These are phyloP conservation scores for Alternaria consortialis DNA, from an alignment of 2,329 filamentous ascomycete genomes.

Conservation along the genomic window DNA sequence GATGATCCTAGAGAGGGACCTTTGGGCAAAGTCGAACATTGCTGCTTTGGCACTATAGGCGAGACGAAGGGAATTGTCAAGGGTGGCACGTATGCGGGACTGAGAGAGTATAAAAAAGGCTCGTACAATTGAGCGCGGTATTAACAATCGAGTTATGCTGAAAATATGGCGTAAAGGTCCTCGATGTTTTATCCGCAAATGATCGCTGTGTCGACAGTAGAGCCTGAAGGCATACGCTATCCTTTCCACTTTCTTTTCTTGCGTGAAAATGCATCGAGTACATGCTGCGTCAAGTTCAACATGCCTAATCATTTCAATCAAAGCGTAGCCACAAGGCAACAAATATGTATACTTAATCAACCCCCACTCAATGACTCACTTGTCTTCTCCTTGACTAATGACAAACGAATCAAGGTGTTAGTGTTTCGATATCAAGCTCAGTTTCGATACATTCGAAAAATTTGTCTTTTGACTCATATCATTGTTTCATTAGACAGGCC, in stretches of 20 bases:
- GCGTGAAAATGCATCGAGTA: not conserved
- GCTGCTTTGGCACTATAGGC: conserved; percentile 49
- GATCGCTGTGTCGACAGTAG: not conserved
- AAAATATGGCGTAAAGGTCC: not conserved
- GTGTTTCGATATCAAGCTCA: not conserved
- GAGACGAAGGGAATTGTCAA: conserved; percentile 52
- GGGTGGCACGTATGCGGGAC: conserved; percentile 48
- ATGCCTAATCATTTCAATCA: too few species aligned
- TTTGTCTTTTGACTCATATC: not conserved
- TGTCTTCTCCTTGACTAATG: too few species aligned
- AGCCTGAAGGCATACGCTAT: not conserved
- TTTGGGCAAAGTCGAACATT: conserved; percentile 49
- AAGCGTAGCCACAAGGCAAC: too few species aligned
- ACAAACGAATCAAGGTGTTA: too few species aligned
- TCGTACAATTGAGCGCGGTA: not conserved
- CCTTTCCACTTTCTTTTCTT: not conserved
- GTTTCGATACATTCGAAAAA: not conserved
- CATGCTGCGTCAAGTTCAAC: not conserved
- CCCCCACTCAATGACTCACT: too few species aligned
- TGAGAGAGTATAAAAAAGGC: conserved; percentile 16
- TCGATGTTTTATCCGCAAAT: not conserved
- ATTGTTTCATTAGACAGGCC: not conserved
- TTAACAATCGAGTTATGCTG: not conserved
- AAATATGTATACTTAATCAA: too few species aligned
- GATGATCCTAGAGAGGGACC: conserved; percentile 45